A percentile compares a stretch with the other conserved stretches of the same genome.
phyloP scores from a whole-genome alignment of 345 rosid species.

The Melastoma malabathricum region DNA sequence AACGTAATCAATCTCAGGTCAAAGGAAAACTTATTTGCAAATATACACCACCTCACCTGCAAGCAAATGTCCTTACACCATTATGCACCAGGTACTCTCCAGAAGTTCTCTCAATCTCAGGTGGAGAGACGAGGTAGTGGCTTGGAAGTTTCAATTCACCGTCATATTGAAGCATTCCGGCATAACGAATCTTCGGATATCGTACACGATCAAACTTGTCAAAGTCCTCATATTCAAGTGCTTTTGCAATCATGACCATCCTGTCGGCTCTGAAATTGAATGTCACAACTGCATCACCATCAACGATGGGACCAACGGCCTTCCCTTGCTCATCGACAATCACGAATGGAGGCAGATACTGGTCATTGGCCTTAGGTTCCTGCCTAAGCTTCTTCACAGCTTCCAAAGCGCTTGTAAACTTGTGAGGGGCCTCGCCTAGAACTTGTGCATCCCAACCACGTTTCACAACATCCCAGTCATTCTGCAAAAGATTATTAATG shows the following conservation, averaged over 20 bases:
- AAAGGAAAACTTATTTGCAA: no score
- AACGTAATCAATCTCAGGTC: no score
- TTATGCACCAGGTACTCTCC: constrained; percentile 87
- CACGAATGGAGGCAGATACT: constrained; percentile 86
- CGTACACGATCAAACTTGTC: constrained; percentile 91
- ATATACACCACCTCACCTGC: constrained; percentile 43
- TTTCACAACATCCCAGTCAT: constrained; percentile 88
- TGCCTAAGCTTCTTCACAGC: constrained; percentile 76
- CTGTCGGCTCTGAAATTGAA: constrained; percentile 94
- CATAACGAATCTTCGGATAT: constrained; percentile 68
- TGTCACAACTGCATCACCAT: constrained; percentile 96
- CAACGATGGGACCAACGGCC: constrained; percentile 77
- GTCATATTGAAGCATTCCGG: constrained; percentile 98
- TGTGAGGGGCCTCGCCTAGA: constrained; percentile 94
- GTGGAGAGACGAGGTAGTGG: constrained; percentile 88
- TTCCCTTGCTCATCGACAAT: constrained; percentile 63
- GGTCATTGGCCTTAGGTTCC: constrained; percentile 61
- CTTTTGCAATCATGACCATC: constrained; percentile 90
- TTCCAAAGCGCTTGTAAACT: constrained; percentile 67
- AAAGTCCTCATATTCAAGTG: constrained; percentile 80
- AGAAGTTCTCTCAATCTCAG: constrained; percentile 91
- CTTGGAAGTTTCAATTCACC: constrained; percentile 87
- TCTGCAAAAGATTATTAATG: constrained; percentile 25
- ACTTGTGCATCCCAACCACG: constrained; percentile 99
- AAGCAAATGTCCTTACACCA: constrained; percentile 77